Evolutionary conservation across 1,284 basidiomycete species (phyloP), one percentile per base, ranked within the genome.

Genomic region (Irpex rosettiformis): DNA sequence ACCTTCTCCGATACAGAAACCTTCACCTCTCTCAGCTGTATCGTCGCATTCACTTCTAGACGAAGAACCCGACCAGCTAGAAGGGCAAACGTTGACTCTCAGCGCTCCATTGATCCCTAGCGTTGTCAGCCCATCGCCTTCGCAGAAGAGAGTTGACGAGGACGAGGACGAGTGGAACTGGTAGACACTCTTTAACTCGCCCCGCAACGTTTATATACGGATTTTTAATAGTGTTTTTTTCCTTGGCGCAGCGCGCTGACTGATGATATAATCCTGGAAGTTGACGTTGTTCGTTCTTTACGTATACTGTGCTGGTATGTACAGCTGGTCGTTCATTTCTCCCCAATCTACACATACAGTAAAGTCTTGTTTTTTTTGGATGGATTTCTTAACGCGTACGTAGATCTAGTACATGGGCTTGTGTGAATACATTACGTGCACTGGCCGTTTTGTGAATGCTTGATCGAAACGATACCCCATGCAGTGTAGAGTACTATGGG

Each of bases 91-190:
- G n/a, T 24, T 18, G 43, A 47, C 43, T 8, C 22, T 71, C 21
- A 68, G 71, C 25, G 64, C 60, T 22, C 67, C 73, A 3, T 60
- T 77, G 56, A 58, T 70, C 18, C 75, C 73, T 7, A 72, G 72
- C 57, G 59, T 53, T 45, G 18, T 56, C 42, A 47, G 29, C 54
- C n/a, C 59, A 48, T 52, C 55, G 27, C 58, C 55, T 51, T 59
- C 43, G 52, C 64, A 64, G 54, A 56, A 65, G 27, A 37, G 16
- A 37, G 16, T 37, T 16, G 66, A 71, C 30, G 76, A 77, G 25
- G 79, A 81, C 48, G 81, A 83, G 49, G 81, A 84, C 29, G 81
- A 83, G 54, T 86, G 84, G 84, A 85, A 86, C 65, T 85, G 84
- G 84, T 85, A 70, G 43, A 30, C 16, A 37, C 62, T 43, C 61